Percentiles rank a stretch among this genome's conserved stretches.
phyloP scores from a whole-genome alignment of 2,329 filamentous ascomycete species.

The Trichoderma aggressivum region DNA sequence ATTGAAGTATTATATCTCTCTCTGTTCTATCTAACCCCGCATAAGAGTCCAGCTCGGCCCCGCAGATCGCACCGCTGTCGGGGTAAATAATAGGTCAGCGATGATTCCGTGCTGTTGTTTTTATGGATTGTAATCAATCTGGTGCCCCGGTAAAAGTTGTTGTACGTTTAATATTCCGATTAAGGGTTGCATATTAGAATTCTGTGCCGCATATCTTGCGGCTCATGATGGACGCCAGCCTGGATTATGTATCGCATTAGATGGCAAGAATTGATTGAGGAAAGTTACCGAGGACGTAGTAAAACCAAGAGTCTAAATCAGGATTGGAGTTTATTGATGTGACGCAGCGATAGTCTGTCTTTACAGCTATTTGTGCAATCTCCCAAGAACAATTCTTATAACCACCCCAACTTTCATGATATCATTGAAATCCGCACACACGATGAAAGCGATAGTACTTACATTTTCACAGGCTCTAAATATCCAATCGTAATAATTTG shows the following conservation, averaged over 20 bases:
- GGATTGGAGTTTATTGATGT: neutral
- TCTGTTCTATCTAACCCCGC: neutral
- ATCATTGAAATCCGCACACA: neutral
- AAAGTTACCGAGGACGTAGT: neutral
- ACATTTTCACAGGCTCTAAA: neutral
- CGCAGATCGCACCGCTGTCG: neutral
- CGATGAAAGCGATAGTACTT: neutral
- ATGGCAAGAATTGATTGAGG: accelerated
- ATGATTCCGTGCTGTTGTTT: neutral
- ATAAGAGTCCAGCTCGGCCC: neutral
- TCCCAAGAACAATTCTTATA: neutral
- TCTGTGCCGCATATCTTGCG: neutral
- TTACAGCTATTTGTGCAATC: neutral
- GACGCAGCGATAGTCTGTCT: neutral
- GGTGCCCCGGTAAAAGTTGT: neutral
- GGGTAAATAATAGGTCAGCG: neutral
- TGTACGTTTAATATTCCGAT: neutral
- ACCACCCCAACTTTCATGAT: neutral
- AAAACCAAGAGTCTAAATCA: neutral
- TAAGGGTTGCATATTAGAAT: neutral
- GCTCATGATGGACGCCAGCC: neutral
- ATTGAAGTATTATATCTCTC: neutral
- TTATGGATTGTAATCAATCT: neutral
- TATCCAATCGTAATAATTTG: neutral
- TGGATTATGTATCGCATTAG: neutral